phyloP scores from a whole-genome alignment of 2,329 filamentous ascomycete species.

The Dissoconium aciculare region DNA sequence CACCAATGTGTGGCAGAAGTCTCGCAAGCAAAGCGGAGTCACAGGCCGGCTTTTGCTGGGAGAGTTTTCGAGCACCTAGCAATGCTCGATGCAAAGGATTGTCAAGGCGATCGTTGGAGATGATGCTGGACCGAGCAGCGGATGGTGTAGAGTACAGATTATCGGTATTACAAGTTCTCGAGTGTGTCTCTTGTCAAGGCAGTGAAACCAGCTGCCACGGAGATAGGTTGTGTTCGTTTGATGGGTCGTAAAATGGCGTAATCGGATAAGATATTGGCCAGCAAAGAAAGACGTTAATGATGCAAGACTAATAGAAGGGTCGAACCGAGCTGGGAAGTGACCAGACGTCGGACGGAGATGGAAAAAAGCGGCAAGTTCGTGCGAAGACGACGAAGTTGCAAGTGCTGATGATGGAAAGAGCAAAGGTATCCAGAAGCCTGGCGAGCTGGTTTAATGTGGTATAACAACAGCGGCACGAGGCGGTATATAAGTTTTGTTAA shows the following conservation, averaged over 20 bases:
- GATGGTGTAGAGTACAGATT: background rate
- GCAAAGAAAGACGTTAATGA: background rate
- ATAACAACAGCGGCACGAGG: background rate
- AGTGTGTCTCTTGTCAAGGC: background rate
- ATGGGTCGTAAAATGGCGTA: background rate
- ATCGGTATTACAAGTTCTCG: background rate
- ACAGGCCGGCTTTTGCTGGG: background rate
- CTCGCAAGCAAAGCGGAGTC: background rate
- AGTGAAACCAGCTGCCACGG: constrained; percentile 1
- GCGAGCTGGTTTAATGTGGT: background rate
- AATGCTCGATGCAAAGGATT: background rate
- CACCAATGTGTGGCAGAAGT: background rate
- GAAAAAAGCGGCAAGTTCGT: background rate
- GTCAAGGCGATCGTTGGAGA: background rate
- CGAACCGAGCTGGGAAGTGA: background rate
- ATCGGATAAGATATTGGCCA: background rate
- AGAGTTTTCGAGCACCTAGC: background rate
- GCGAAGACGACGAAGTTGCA: too few relatives aligned
- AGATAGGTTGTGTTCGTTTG: background rate
- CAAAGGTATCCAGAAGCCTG: background rate
- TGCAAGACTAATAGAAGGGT: background rate
- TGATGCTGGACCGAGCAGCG: background rate
- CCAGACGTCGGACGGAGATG: background rate
- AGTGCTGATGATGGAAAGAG: background rate
- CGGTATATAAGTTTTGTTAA: background rate